phyloP scores from a whole-genome alignment of 1,284 basidiomycete genomes.

The Xerocomus minutiporus region DNA sequence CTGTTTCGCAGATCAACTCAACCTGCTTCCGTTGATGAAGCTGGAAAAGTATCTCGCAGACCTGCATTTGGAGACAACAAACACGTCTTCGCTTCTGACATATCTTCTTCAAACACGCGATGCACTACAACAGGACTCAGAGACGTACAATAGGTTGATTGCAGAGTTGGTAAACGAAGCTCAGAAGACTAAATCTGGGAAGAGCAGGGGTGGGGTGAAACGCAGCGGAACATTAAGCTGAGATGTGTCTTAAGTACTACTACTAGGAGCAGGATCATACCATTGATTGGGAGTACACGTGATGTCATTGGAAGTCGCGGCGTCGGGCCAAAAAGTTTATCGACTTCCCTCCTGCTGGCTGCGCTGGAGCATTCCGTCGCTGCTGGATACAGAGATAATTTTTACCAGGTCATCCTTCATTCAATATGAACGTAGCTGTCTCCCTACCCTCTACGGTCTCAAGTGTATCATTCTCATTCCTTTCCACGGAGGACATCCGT shows the following conservation, averaged over 20 bases:
- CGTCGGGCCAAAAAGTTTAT: conserved; percentile 15
- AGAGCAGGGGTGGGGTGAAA: conserved; percentile 43
- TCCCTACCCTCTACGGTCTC: conserved; percentile 82
- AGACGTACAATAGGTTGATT: conserved; percentile 78
- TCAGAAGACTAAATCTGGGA: conserved; percentile 69
- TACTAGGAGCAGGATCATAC: not conserved
- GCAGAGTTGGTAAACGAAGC: conserved; percentile 80
- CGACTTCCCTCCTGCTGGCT: not conserved
- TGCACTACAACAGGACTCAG: conserved; percentile 81
- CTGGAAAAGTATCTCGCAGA: conserved; percentile 66
- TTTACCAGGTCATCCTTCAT: not conserved
- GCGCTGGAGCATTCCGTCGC: too few species aligned
- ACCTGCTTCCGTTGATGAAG: conserved; percentile 60
- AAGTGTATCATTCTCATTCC: conserved; percentile 92
- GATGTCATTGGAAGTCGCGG: conserved; percentile 7
- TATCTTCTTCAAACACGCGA: conserved; percentile 80
- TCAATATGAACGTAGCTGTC: conserved; percentile 86
- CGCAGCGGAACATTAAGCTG: conserved; percentile 45
- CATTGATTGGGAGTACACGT: conserved; percentile 14
- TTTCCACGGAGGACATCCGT: conserved; percentile 86
- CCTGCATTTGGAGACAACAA: conserved; percentile 64
- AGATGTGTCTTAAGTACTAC: not conserved
- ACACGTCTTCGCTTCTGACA: conserved; percentile 70
- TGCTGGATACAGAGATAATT: not conserved
- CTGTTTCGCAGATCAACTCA: conserved; percentile 54